Percentiles rank a stretch among this genome's conserved stretches.
Evolutionary conservation across 106 monocot species (phyloP).

Genomic region (Cymbidium sinense): DNA sequence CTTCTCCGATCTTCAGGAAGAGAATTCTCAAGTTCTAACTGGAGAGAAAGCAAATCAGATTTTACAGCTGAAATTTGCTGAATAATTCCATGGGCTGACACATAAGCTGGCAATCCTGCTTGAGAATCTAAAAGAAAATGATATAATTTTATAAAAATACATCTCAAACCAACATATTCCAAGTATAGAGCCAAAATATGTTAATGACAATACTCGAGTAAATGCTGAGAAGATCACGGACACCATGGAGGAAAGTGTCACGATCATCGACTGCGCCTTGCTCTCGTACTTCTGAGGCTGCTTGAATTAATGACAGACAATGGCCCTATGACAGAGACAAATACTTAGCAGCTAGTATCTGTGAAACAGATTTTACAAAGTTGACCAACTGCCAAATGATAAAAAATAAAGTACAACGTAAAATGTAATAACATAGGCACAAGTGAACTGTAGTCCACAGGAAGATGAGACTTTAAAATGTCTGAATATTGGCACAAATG

Average conservation of each 20-base stretch:
- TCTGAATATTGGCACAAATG: background rate
- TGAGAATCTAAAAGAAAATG: slow-evolving; percentile 51
- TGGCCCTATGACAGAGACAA: slow-evolving; percentile 34
- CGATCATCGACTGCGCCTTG: slow-evolving; percentile 95
- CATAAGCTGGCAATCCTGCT: slow-evolving; percentile 61
- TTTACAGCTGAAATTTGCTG: slow-evolving; percentile 80
- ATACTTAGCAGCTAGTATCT: background rate
- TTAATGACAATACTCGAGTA: slow-evolving; percentile 49
- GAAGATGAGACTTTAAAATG: background rate
- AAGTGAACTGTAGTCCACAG: background rate
- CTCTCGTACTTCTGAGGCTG: slow-evolving; percentile 80
- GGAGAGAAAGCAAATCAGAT: slow-evolving; percentile 79
- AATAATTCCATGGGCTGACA: slow-evolving; percentile 85
- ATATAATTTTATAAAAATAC: background rate
- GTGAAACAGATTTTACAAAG: background rate
- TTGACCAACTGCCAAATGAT: background rate
- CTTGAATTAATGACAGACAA: slow-evolving; percentile 58
- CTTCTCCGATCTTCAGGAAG: slow-evolving; percentile 85
- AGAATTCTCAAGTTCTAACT: slow-evolving; percentile 81
- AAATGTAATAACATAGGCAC: background rate
- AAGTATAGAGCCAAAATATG: background rate
- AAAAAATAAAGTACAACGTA: background rate
- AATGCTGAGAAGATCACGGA: slow-evolving; percentile 80
- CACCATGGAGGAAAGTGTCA: slow-evolving; percentile 87
- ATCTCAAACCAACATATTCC: background rate